These are phyloP conservation scores for Claviceps paspali DNA, from an alignment of 2,329 filamentous ascomycete genomes.

Conservation along the genomic window DNA sequence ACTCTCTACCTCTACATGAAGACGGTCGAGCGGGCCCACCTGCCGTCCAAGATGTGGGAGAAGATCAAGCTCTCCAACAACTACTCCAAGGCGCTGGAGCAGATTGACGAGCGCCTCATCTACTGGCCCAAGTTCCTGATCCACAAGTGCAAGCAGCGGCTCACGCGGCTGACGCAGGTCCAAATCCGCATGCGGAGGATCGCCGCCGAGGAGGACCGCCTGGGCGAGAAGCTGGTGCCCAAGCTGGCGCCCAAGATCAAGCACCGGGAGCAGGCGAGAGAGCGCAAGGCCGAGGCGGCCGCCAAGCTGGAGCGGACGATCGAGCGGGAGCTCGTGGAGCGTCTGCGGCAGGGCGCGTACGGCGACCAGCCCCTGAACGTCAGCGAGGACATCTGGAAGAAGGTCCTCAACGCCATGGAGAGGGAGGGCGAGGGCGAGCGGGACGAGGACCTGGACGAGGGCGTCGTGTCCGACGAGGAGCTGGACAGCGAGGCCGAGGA, in stretches of 20 bases:
- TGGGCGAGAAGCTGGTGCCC: slow-evolving; percentile 78
- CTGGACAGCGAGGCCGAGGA: slow-evolving; percentile 62
- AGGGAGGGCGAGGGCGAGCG: slow-evolving; percentile 66
- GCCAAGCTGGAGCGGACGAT: slow-evolving; percentile 94
- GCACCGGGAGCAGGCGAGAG: slow-evolving; percentile 58
- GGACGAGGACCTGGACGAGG: slow-evolving; percentile 80
- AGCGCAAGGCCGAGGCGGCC: slow-evolving; percentile 62
- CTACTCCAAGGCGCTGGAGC: slow-evolving; percentile 76
- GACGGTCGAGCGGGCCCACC: slow-evolving; percentile 74
- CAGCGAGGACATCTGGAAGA: slow-evolving; percentile 92
- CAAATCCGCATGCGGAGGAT: slow-evolving; percentile 66
- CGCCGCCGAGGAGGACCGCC: slow-evolving; percentile 73
- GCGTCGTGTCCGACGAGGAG: slow-evolving; percentile 64
- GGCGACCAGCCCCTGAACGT: slow-evolving; percentile 91
- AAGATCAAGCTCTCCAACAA: slow-evolving; percentile 79
- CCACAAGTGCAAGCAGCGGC: slow-evolving; percentile 92
- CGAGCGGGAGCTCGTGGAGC: slow-evolving; percentile 84
- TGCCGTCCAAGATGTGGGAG: slow-evolving; percentile 90
- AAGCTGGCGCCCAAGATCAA: slow-evolving; percentile 83
- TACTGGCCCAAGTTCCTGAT: slow-evolving; percentile 92
- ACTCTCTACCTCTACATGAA: slow-evolving; percentile 94
- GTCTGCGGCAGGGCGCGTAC: slow-evolving; percentile 82
- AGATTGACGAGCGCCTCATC: slow-evolving; percentile 71
- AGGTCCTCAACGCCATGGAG: slow-evolving; percentile 83
- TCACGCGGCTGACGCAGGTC: slow-evolving; percentile 85